phyloP scores from a whole-genome alignment of 179 eudicot species.

The Actinidia arguta region DNA sequence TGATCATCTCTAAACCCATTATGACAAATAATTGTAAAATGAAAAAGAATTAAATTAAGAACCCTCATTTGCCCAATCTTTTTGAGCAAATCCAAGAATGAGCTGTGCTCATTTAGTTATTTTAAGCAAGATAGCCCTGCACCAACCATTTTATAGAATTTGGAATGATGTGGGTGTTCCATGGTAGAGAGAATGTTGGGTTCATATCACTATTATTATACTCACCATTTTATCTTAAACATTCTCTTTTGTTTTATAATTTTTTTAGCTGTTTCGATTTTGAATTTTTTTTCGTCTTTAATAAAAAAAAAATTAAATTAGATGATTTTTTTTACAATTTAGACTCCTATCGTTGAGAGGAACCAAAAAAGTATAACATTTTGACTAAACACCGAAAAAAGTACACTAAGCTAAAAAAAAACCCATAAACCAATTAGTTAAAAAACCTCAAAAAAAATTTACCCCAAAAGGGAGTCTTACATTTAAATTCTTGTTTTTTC shows the following conservation, averaged over 20 bases:
- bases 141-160: not conserved
- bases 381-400: too few relatives aligned
- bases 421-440: too few relatives aligned
- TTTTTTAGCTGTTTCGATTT: too few relatives aligned
- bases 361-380: too few relatives aligned
- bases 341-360: too few relatives aligned
- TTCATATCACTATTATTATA: not conserved
- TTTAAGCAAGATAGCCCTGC: not conserved
- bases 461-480: too few relatives aligned
- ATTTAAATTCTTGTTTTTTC: too few relatives aligned
- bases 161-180: not conserved
- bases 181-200: not conserved
- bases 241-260: not conserved
- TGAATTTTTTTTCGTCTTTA: too few relatives aligned
- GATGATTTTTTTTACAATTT: too few relatives aligned
- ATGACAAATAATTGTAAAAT: not conserved
- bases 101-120: not conserved
- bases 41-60: not conserved
- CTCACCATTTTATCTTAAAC: not conserved
- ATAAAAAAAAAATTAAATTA: too few relatives aligned
- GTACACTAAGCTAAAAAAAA: too few relatives aligned
- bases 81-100: slow-evolving; percentile 6
- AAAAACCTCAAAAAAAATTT: too few relatives aligned
- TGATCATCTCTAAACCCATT: not conserved
- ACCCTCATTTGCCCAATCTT: not conserved